phyloP scores from a whole-genome alignment of 768 basidiomycete species.

The Russula compacta region DNA sequence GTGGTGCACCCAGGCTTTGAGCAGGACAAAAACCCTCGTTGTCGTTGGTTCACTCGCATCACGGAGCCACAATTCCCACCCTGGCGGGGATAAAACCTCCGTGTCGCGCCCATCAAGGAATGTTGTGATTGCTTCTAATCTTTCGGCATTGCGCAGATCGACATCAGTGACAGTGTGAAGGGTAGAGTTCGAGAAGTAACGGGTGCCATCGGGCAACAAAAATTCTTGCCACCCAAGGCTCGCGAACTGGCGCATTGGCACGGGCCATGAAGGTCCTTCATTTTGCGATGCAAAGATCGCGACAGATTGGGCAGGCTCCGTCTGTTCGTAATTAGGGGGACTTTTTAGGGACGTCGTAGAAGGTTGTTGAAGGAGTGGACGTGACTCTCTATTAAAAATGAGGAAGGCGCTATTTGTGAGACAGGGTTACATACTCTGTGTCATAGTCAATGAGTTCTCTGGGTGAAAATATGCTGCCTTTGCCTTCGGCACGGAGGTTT shows the following conservation, averaged over 20 bases:
- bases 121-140: constrained; percentile 40
- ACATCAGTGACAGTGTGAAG: constrained; percentile 60
- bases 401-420: constrained; percentile 3
- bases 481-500: constrained; percentile 1
- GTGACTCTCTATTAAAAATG: constrained; percentile 37
- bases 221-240: constrained; percentile 70
- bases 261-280: constrained; percentile 19
- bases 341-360: constrained; percentile 24
- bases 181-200: constrained; percentile 63
- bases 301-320: constrained; percentile 8
- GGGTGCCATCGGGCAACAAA: constrained; percentile 59
- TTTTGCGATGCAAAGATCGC: constrained; percentile 20
- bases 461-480: constrained; percentile 1
- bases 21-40: constrained; percentile 30
- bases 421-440: constrained; percentile 24
- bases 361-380: constrained; percentile 40
- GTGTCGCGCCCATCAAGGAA: constrained; percentile 33
- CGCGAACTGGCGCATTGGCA: constrained; percentile 25
- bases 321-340: constrained; percentile 19
- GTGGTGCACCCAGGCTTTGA: constrained; percentile 61
- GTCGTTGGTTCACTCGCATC: constrained; percentile 28
- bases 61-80: constrained; percentile 58
- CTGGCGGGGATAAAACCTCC: constrained; percentile 29
- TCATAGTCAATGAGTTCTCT: constrained; percentile 8
- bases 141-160: constrained; percentile 46